Percentiles rank a stretch among this genome's conserved stretches.
phyloP scores from a whole-genome alignment of 768 basidiomycete genomes.

The Tremella mesenterica region DNA sequence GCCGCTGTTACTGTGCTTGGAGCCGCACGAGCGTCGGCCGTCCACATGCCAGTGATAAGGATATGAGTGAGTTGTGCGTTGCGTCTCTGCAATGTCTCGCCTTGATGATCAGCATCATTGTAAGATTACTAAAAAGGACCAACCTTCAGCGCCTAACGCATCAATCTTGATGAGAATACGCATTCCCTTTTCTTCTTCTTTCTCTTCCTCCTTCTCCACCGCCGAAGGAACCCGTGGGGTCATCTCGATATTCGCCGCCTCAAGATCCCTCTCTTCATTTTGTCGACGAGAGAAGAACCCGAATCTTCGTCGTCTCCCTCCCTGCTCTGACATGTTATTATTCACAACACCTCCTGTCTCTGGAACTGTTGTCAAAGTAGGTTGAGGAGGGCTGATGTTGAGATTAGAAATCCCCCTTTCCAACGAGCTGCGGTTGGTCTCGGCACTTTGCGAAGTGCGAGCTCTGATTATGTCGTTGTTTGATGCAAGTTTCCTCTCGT shows the following conservation, averaged over 20 bases:
- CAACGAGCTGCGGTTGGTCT: slow-evolving; percentile 15
- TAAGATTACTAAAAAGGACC: slow-evolving; percentile 39
- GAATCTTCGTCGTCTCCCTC: slow-evolving; percentile 19
- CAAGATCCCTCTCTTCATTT: slow-evolving; percentile 25
- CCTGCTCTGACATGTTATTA: background rate
- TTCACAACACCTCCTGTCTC: slow-evolving; percentile 7
- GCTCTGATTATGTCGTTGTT: background rate
- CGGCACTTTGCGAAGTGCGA: slow-evolving; percentile 10
- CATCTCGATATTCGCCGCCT: slow-evolving; percentile 32
- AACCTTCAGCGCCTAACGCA: slow-evolving; percentile 68
- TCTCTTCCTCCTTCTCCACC: slow-evolving; percentile 44
- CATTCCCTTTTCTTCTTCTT: slow-evolving; percentile 53
- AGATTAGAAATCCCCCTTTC: slow-evolving; percentile 11
- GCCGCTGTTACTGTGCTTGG: background rate
- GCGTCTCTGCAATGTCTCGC: slow-evolving; percentile 50
- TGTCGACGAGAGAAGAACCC: slow-evolving; percentile 15
- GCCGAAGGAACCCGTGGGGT: slow-evolving; percentile 5
- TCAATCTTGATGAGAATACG: slow-evolving; percentile 69
- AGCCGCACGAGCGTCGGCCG: slow-evolving; percentile 23
- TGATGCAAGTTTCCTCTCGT: slow-evolving; percentile 5
- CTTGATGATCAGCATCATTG: slow-evolving; percentile 19
- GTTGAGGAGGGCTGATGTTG: slow-evolving; percentile 7
- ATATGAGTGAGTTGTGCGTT: slow-evolving; percentile 88
- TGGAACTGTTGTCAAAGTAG: slow-evolving; percentile 27
- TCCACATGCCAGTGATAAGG: slow-evolving; percentile 62